Base-by-base conservation (phyloP, 495 filamentous ascomycete genomes). In the Aspergillus ellipticus region DNA sequence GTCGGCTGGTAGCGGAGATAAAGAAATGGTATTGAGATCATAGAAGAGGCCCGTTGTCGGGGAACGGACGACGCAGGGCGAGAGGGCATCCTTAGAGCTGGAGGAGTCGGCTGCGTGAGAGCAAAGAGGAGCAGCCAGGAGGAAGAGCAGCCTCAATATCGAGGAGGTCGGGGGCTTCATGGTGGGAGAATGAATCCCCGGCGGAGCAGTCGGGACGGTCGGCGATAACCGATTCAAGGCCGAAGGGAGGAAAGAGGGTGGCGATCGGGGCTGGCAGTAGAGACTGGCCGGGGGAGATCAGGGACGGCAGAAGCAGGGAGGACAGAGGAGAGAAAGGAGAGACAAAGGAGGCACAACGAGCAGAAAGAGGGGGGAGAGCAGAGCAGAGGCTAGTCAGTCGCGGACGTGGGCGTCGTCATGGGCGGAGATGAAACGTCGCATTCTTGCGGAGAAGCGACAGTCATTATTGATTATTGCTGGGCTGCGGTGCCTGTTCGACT, bases 1-100 rank as follows among this genome's bases (percentile, higher is more conserved):
- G 31, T 85, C 77, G 75, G 57, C 52, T 64, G 56, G 8, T 21
- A 82, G 75, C 16, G 84, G 78, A 7, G 69, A 63, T 37, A 88
- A 77, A 15, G 81, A 82, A 56, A 97, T 83, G 8, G 87, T 81
- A 61, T 86, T 87, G 49, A 99, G 78, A 66, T 99, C 94, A 74
- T 90, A 97, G 81, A 92, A 97, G 51, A 88, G 76, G 46, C 90
- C 92, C 47, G 78, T 86, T 35, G 74, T 81, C 5, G 85, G 77
- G 16, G 89, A 90, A 49, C 85, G 86, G 11, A 89, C 86, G 6
- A 93, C 92, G 68, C 95, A 97, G 13, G 91, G 85, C 16, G 59
- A 49, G 3, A 63, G 52, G 3, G 65, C 50, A 49, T 73, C 68
- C 19, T 59, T 58, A 5, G 66, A 61, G 43, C 59, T 59, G 37